Base-by-base conservation (phyloP, 2,329 filamentous ascomycete species). In the Aspergillus ibericus region DNA sequence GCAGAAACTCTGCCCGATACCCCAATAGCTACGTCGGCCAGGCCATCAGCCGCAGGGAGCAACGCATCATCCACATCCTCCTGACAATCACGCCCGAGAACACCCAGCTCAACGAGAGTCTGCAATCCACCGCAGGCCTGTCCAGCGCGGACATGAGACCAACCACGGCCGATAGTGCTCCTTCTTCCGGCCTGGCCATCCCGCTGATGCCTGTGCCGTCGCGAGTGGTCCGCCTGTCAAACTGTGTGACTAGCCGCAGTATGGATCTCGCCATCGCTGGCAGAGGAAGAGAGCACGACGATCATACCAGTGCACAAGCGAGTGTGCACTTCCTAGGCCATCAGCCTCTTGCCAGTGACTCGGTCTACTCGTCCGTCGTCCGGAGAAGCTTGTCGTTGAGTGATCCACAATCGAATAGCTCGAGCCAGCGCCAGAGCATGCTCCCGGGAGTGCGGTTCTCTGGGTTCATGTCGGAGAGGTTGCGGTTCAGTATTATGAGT, bases 41-140 rank as follows among this genome's bases (percentile, higher is more conserved):
- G 8, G 44, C 61, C 27, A 69, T 72, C 25, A 40, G 63, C 4
- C 57, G 59, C 29, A 62, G 53, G 18, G 72, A 74, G 59, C 64
- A 53, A 15, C 59, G 53, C 5, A 65, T 70, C 12, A 58, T 68
- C 20, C 47, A 65, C 3, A 48, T 69, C 22, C 54, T 72, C 20
- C 12, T 68, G 6, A 50, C 57, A 0, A 62, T 68, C 22, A 54
- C 66, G 7, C 65, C 65, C 18, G 50, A 53, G 18, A 40, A 13
- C 5, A n/a, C 51, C 22, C 56, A 10, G 3, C 8, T 29, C 13
- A 29, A 12, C 4, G 13, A 22, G 3, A 48, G 25, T 32, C 44
- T 29, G 8, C 15, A 15, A 12, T 16, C 44, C 27, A 48, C 25
- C 25, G 7, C 13, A 10, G 25, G 44, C 44, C n/a, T 32, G 3